phyloP scores from a whole-genome alignment of 2,329 filamentous ascomycete genomes.

The Rutstroemia sydowiana region DNA sequence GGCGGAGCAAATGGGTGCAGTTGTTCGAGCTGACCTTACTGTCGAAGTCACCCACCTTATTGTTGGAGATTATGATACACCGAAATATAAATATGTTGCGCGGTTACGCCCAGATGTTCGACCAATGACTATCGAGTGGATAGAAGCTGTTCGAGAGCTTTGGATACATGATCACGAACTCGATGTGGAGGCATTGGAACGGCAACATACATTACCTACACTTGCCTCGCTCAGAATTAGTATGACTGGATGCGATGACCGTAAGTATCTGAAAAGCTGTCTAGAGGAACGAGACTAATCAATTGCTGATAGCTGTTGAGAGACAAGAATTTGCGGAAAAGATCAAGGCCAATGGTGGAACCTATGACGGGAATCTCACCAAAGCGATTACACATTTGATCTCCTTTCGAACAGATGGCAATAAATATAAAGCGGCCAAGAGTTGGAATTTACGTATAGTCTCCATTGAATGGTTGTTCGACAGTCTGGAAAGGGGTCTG shows the following conservation, averaged over 20 bases:
- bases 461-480: slow-evolving; percentile 74
- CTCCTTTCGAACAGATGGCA: slow-evolving; percentile 68
- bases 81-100: slow-evolving; percentile 94
- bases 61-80: slow-evolving; percentile 80
- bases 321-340: slow-evolving; percentile 60
- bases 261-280: slow-evolving; percentile 36
- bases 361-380: slow-evolving; percentile 82
- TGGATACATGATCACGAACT: slow-evolving; percentile 78
- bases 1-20: slow-evolving; percentile 75
- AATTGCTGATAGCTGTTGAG: slow-evolving; percentile 44
- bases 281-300: slow-evolving; percentile 21
- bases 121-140: slow-evolving; percentile 75
- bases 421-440: slow-evolving; percentile 84
- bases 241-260: slow-evolving; percentile 62
- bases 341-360: slow-evolving; percentile 65
- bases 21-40: slow-evolving; percentile 87
- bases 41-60: slow-evolving; percentile 92
- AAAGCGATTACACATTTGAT: slow-evolving; percentile 83
- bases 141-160: slow-evolving; percentile 67
- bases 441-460: slow-evolving; percentile 77
- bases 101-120: slow-evolving; percentile 80
- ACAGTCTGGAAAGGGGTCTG: slow-evolving; percentile 81
- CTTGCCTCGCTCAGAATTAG: slow-evolving; percentile 59
- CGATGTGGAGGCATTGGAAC: slow-evolving; percentile 63
- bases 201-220: slow-evolving; percentile 54